Conservation (phyloP, 352 stramenopile genomes). For the Phytophthora citricola region DNA sequence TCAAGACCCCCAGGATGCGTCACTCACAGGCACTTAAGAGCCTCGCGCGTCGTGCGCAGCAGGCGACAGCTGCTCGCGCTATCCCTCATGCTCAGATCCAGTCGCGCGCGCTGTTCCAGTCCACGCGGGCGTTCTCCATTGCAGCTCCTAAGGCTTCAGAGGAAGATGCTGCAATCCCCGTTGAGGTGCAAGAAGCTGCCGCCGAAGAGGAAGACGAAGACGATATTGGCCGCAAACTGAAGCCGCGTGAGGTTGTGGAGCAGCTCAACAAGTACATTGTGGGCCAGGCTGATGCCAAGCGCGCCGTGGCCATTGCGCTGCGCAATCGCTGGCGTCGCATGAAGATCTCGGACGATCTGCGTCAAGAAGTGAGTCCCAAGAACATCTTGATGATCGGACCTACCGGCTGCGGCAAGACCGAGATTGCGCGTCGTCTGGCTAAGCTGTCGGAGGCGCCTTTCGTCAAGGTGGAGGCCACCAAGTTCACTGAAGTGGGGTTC, state of each 20-base stretch:
- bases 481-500: slow-evolving; percentile 99
- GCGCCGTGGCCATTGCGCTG: slow-evolving; percentile 98
- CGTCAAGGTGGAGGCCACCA: slow-evolving; percentile 98
- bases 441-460: slow-evolving; percentile 98
- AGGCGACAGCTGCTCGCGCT: neutral
- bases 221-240: slow-evolving; percentile 87
- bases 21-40: slow-evolving; percentile 52
- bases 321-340: slow-evolving; percentile 98
- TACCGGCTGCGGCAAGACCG: slow-evolving; percentile 98
- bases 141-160: slow-evolving; percentile 39
- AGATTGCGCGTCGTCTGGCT: slow-evolving; percentile 97
- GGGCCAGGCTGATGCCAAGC: slow-evolving; percentile 97
- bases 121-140: slow-evolving; percentile 33
- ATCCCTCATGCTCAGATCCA: slow-evolving; percentile 2
- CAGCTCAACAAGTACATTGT: slow-evolving; percentile 98
- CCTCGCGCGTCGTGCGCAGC: slow-evolving; percentile 35
- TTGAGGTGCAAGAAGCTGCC: slow-evolving; percentile 42
- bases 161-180: slow-evolving; percentile 34
- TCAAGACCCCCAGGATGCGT: slow-evolving; percentile 52
- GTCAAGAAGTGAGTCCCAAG: slow-evolving; percentile 95
- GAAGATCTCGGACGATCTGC: slow-evolving; percentile 94
- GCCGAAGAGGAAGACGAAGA: slow-evolving; percentile 39
- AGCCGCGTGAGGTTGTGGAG: slow-evolving; percentile 94
- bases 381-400: slow-evolving; percentile 99
- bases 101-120: slow-evolving; percentile 21